phyloP scores from a whole-genome alignment of 2,329 filamentous ascomycete species.

The Chaetomiaceae sp. region DNA sequence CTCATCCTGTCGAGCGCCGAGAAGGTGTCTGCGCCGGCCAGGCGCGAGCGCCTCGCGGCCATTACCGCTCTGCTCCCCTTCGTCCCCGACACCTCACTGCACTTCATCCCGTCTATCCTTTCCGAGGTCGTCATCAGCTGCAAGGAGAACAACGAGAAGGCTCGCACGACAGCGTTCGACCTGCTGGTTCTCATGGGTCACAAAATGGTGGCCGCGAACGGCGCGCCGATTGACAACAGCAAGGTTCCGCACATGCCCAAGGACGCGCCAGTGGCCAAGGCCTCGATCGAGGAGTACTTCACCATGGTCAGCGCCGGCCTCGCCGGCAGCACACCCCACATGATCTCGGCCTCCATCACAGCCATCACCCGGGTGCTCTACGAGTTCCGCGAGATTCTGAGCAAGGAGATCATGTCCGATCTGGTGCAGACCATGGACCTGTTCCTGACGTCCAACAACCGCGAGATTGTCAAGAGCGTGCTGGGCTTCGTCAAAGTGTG shows the following conservation, averaged over 20 bases:
- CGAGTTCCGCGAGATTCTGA: slow-evolving; percentile 73
- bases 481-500: slow-evolving; percentile 97
- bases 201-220: slow-evolving; percentile 63
- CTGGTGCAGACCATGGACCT: slow-evolving; percentile 93
- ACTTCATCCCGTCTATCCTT: slow-evolving; percentile 88
- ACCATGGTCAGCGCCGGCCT: slow-evolving; percentile 97
- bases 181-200: slow-evolving; percentile 84
- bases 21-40: slow-evolving; percentile 80
- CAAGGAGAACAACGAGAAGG: slow-evolving; percentile 97
- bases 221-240: slow-evolving; percentile 74
- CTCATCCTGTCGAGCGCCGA: slow-evolving; percentile 75
- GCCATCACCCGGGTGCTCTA: slow-evolving; percentile 90
- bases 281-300: slow-evolving; percentile 90
- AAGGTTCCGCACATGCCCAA: slow-evolving; percentile 83
- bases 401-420: slow-evolving; percentile 67
- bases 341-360: slow-evolving; percentile 96
- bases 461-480: slow-evolving; percentile 92
- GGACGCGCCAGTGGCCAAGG: slow-evolving; percentile 70
- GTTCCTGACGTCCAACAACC: slow-evolving; percentile 92
- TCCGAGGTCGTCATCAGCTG: slow-evolving; percentile 94
- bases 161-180: slow-evolving; percentile 83
- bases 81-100: slow-evolving; percentile 71
- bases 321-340: slow-evolving; percentile 87
- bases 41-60: slow-evolving; percentile 79
- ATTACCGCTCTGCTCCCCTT: slow-evolving; percentile 76